Evolutionary conservation across 106 monocot species (phyloP).

Genomic region (Phalaenopsis aphrodite): DNA sequence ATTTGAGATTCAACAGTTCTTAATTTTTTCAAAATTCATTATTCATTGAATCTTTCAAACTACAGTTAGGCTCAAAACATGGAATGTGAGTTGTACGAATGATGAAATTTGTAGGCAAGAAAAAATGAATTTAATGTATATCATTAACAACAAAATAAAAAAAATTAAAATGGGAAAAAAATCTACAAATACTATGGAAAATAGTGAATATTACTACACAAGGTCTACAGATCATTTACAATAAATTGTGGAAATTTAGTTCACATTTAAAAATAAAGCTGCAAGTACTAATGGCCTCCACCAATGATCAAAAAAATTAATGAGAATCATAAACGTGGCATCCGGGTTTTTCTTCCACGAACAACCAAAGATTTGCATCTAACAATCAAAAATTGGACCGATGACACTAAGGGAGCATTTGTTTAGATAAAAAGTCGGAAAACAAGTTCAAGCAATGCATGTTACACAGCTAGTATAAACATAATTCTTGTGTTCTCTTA

Average conservation of each 20-base stretch:
- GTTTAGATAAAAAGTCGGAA: neutral
- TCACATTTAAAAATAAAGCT: neutral
- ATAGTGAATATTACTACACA: neutral
- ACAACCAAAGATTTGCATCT: neutral
- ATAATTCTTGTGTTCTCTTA: too few species aligned
- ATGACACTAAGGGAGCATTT: neutral
- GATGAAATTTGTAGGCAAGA: neutral
- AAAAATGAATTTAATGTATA: neutral
- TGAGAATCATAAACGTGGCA: neutral
- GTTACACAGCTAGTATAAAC: neutral
- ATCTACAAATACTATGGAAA: neutral
- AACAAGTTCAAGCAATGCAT: neutral
- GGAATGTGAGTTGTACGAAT: neutral
- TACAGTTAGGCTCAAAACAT: neutral
- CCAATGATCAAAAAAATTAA: neutral
- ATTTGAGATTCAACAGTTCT: neutral
- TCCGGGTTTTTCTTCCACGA: neutral
- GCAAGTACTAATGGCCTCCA: neutral
- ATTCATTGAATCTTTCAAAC: neutral
- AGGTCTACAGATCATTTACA: neutral
- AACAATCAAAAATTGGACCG: neutral
- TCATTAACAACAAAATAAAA: neutral
- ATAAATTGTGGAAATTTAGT: neutral
- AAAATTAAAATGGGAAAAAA: neutral
- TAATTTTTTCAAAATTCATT: neutral